These are phyloP conservation scores for Porcisia deanei DNA, from an alignment of 208 protist genomes.

Conservation along the genomic window DNA sequence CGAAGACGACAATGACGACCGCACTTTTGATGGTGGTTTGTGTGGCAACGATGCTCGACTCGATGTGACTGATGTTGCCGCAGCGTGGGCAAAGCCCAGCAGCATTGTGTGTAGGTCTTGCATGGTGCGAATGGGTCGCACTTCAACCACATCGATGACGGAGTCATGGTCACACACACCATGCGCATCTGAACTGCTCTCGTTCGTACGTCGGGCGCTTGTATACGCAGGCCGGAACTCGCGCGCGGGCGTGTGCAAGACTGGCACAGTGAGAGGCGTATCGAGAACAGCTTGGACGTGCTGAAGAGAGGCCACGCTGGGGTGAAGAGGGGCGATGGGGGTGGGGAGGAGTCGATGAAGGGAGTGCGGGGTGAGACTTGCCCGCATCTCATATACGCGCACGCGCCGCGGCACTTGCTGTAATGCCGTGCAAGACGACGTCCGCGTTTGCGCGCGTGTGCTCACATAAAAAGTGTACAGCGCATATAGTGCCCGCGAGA, in stretches of 20 bases:
- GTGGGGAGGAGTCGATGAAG: background rate
- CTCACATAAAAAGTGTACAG: too few species aligned
- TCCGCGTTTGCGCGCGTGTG: too few species aligned
- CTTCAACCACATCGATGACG: background rate
- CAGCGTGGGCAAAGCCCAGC: slow-evolving; percentile 21
- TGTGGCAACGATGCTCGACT: background rate
- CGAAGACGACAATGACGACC: background rate
- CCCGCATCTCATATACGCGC: background rate
- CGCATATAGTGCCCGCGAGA: too few species aligned
- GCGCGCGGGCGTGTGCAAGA: slow-evolving; percentile 2
- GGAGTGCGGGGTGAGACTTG: slow-evolving; percentile 1
- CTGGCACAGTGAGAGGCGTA: background rate
- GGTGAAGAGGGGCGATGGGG: background rate
- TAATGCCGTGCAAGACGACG: too few species aligned
- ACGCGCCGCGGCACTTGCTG: too few species aligned
- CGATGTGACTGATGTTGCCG: background rate
- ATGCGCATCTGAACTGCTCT: background rate
- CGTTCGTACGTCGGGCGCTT: background rate
- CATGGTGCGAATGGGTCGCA: slow-evolving; percentile 13
- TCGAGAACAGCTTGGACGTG: background rate
- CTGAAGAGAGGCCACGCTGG: background rate
- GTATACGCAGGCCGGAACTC: background rate
- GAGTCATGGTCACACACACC: background rate
- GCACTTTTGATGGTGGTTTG: background rate
- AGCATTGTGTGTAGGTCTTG: slow-evolving; percentile 28